Percentiles rank a stretch among this genome's conserved stretches.
Evolutionary conservation across 164 flowering plant species (phyloP).

Genomic region (Platanus orientalis): DNA sequence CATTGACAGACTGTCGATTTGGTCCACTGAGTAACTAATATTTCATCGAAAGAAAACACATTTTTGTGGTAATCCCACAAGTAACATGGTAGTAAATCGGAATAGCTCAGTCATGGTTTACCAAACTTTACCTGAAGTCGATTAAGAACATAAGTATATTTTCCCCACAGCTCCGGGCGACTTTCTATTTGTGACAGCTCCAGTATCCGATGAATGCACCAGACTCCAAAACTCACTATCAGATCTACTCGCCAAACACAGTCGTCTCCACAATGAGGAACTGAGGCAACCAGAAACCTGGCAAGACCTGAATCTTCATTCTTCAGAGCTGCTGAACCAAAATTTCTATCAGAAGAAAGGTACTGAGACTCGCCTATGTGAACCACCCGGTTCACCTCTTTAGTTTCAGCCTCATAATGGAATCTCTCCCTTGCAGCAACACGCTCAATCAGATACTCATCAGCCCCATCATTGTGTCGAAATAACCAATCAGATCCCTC

Average conservation of each 20-base stretch:
- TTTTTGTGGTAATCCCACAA: too few species aligned
- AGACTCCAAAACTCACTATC: conserved; percentile 87
- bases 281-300: conserved; percentile 33
- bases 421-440: conserved; percentile 86
- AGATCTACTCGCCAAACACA: conserved; percentile 77
- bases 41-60: too few species aligned
- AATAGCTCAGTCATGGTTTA: neutral
- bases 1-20: neutral
- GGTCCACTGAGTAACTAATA: neutral
- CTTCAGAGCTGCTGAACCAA: conserved; percentile 31
- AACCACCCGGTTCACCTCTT: conserved; percentile 30
- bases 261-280: conserved; percentile 84
- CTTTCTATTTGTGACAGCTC: conserved; percentile 97
- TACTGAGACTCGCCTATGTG: conserved; percentile 36
- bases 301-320: conserved; percentile 34
- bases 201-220: conserved; percentile 90
- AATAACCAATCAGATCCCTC: conserved; percentile 98
- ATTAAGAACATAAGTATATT: conserved; percentile 90
- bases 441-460: conserved; percentile 83
- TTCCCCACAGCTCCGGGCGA: conserved; percentile 98
- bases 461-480: conserved; percentile 74
- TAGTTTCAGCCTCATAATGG: conserved; percentile 58
- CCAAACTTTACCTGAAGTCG: conserved; percentile 79
- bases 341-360: conserved; percentile 32
- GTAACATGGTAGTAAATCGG: too few species aligned